Evolutionary conservation across 208 protist species (phyloP).

Genomic region (Leptomonas seymouri): DNA sequence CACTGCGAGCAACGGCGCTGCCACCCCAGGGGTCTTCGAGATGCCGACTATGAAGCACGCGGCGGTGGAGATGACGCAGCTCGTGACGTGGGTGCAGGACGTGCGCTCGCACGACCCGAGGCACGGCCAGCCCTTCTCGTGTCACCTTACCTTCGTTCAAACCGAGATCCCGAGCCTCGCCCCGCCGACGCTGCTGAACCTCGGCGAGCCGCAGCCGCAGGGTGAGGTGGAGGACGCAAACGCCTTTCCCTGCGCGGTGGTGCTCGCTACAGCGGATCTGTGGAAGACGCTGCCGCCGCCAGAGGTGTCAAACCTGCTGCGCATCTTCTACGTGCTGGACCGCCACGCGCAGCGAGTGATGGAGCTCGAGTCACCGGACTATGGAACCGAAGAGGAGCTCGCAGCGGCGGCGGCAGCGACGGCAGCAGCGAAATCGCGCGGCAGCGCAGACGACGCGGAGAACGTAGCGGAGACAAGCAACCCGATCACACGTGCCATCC

Average conservation of each 20-base stretch:
- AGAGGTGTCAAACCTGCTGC: conserved; percentile 53
- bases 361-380: conserved; percentile 38
- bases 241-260: conserved; percentile 33
- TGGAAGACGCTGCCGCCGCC: conserved; percentile 47
- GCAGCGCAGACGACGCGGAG: conserved; percentile 15
- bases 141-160: conserved; percentile 24
- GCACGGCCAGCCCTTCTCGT: conserved; percentile 30
- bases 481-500: conserved; percentile 5
- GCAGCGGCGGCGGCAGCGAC: conserved; percentile 5
- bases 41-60: conserved; percentile 43
- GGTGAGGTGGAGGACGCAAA: conserved; percentile 15
- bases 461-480: not conserved
- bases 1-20: not conserved
- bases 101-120: conserved; percentile 29
- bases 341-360: conserved; percentile 46
- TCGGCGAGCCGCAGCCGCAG: conserved; percentile 9
- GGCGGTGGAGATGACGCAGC: conserved; percentile 35
- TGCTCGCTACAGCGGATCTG: conserved; percentile 46
- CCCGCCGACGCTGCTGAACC: conserved; percentile 8
- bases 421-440: conserved; percentile 1
- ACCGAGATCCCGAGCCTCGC: conserved; percentile 16
- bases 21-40: conserved; percentile 25
- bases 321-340: conserved; percentile 57
- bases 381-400: conserved; percentile 14
- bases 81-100: conserved; percentile 39